Conservation (phyloP, 306 rosid species). For the Quercus aquifolioides region DNA sequence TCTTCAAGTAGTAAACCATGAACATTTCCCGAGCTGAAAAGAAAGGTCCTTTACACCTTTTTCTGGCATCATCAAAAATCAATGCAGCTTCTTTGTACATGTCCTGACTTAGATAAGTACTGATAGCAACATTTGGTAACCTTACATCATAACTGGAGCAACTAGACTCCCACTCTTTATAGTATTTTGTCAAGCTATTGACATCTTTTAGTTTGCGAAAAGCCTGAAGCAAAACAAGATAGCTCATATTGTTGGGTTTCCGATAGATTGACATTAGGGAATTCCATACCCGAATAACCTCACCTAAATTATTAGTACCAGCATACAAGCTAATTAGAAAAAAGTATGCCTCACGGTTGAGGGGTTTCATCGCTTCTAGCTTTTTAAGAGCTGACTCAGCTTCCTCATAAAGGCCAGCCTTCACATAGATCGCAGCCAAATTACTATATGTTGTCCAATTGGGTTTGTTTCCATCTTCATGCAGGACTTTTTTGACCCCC, state of each 20-base stretch:
- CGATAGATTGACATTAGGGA: constrained; percentile 42
- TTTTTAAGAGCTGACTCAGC: constrained; percentile 55
- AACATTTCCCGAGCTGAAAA: constrained; percentile 52
- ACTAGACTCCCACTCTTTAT: constrained; percentile 71
- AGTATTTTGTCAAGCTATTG: constrained; percentile 51
- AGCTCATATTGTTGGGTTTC: constrained; percentile 51
- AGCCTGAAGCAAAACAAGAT: constrained; percentile 64
- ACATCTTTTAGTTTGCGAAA: constrained; percentile 61
- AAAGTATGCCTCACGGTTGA: constrained; percentile 53
- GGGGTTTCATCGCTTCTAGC: constrained; percentile 40
- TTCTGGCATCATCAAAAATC: constrained; percentile 44
- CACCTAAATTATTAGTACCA: constrained; percentile 50
- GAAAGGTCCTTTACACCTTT: constrained; percentile 52
- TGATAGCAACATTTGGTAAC: constrained; percentile 35
- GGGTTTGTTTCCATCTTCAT: constrained; percentile 21
- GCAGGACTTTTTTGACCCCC: constrained; percentile 44
- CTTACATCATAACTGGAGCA: constrained; percentile 51
- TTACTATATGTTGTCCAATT: constrained; percentile 73
- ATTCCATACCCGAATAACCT: constrained; percentile 70
- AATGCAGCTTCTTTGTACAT: constrained; percentile 57
- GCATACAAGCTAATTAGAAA: constrained; percentile 64
- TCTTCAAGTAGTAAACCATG: constrained; percentile 52
- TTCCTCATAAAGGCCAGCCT: constrained; percentile 53
- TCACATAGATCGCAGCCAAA: constrained; percentile 66
- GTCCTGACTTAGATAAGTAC: constrained; percentile 54